Evolutionary conservation across 306 rosid genomes (phyloP), one percentile per base, ranked within the genome.

Genomic region (Vigna reflexopilosa): DNA sequence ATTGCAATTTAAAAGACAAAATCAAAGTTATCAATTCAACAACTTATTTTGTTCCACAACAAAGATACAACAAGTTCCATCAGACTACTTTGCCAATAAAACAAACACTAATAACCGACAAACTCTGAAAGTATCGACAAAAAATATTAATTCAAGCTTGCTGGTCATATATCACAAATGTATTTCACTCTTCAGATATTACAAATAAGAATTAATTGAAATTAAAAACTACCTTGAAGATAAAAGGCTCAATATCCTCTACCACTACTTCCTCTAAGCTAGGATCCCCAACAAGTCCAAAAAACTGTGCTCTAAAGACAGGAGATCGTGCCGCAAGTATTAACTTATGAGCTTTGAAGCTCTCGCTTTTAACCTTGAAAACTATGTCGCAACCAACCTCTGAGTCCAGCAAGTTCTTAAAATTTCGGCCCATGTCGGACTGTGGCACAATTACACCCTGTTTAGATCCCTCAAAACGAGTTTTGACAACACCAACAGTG

Each of bases 401-500:
- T 14, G 93, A 88, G 34, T 87, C 96, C 26, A 93, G 80, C 87
- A 93, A 84, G 15, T 78, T 85, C 86, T 90, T 93, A 36, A 94
- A 90, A 82, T 89, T 85, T 72, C 45, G 84, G 52, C 97, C 97
- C 86, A 91, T 91, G 68, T 86, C 86, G 8, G 98, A 88, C 4
- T 22, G 65, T 4, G 96, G 91, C 30, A 90, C 87, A 16, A 86
- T 75, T 12, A 88, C 72, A 59, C 84, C 87, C 19, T 83, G 84
- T 80, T 88, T 91, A 16, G 91, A 83, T 26, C 88, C 87, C 81
- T 91, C 92, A 49, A 89, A 89, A 71, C 89, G 97, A 52, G 91
- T 91, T 83, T 88, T 86, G 40, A 93, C 98, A 66, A 93, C 98
- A 81, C 98, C 98, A 83, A 93, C 98, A 76, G 97, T 93, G 79